Evolutionary conservation across 2,329 filamentous ascomycete species (phyloP), one percentile per base, ranked within the genome.

Genomic region (Mollisiaceae sp.): DNA sequence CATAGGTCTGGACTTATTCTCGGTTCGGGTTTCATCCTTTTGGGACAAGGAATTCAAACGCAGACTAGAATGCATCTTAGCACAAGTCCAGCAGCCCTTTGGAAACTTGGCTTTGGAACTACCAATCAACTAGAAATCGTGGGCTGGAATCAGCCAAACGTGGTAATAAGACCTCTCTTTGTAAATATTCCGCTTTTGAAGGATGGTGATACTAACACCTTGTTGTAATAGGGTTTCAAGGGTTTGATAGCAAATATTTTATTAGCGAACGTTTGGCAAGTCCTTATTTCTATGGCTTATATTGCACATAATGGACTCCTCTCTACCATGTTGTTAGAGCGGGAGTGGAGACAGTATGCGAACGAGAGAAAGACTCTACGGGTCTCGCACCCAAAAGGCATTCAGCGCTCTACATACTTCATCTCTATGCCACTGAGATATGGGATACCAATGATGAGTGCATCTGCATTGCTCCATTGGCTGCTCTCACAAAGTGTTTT

Each of bases 401-500:
- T 60, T 5, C 78, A 80, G 63, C 68, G 74, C 8, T 73, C 71
- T 1, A 75, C 68, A 0, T 77, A 77, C 59, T 78, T 69, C 36
- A 73, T 80, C 15, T 73, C 73, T 8, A 39, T 81, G 15, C 78
- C 79, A 15, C 77, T 74, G 55, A 70, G 66, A 60, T 80, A 77
- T 65, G 72, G 70, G 5, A 36, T 79, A 2, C 73, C 77, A 1
- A 62, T 79, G 1, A 62, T 77, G 3, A 47, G 67, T 5, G 27
- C 69, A 2, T 75, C 71, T 1, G 70, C 65, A 8, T 14, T 77
- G 11, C 63, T 79, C 38, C 78, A 81, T 64, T 80, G 78, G 78
- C 70, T 79, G 5, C 67, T 77, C 6, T 80, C 78, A 0, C 77
- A 79, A 59, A 72, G 69, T 52, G 32, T 80, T 1, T 80, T 77